Evolutionary conservation across 106 monocot genomes (phyloP), one percentile per base, ranked within the genome.

Genomic region (Apostasia shenzhenica): DNA sequence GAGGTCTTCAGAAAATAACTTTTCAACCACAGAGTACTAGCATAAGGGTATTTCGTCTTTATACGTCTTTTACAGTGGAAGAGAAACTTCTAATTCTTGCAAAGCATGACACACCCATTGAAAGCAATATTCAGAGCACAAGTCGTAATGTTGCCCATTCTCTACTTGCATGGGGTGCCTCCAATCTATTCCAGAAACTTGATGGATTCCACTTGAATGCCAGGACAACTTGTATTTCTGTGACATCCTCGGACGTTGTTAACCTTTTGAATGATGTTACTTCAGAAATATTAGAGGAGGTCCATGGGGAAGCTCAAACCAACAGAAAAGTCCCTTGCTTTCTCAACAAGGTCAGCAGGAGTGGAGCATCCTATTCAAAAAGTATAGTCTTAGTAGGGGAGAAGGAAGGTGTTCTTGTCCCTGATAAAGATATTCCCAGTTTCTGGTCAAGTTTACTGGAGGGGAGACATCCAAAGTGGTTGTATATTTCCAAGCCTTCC

Each of bases 121-220:
- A 83, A 6, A 92, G 81, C 75, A 83, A 79, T 69, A 68, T 87
- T 45, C 73, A 73, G 26, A 83, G 71, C 58, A 56, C 90, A 48
- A 90, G 45, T 46, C 82, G 81, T 44, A 80, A 66, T 40, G 51
- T 80, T 38, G 76, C 90, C 52, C 84, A 93, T 54, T 85, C 87
- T 13, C 56, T 99, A 46, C 93, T 99, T 49, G 82, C 79, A 60
- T 99, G 89, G 86, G 99, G 99, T 61, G 92, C 92, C 7, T 75
- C 71, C 45, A 46, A 76, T 74, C 73, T 83, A 43, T 90, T 99
- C 57, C 58, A 50, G 58, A 80, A 78, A 68, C 90, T 93, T 49
- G 82, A 86, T 66, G 71, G 82, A 45, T 85, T 89, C 51, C 91
- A 97, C 64, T 70, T 54, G 46, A 54, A 61, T 70, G 63, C 60